Evolutionary conservation across 495 filamentous ascomycete genomes (phyloP), one percentile per base, ranked within the genome.

Genomic region (Chlorociboria aeruginascens): DNA sequence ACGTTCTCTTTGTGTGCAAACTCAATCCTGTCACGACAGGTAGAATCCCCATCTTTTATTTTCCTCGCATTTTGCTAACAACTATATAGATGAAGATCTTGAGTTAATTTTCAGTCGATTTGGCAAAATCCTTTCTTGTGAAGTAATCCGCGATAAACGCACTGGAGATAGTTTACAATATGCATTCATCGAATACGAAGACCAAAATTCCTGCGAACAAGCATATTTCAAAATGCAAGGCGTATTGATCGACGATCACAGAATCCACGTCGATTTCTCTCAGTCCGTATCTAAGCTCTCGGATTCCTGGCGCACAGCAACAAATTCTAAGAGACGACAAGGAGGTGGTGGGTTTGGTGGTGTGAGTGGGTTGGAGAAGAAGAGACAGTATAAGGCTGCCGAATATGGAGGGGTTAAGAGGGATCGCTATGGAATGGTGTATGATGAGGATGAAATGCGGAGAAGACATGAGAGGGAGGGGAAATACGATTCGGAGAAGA

Each of bases 161-260:
- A 96, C 90, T 0, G 86, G 88, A 1, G 92, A 98, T 61, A 95
- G 88, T 57, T 66, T 98, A 34, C 92, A 98, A 61, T 98, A 98
- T 63, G 88, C 93, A 1, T 98, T 98, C 53, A 90, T 98, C 59
- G 92, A 98, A 64, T 98, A 93, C 57, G 87, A 89, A 46, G 79
- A 95, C 13, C 86, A 94, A 61, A 78, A 83, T 55, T 82, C 86
- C 50, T 97, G 90, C 63, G 92, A 97, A 66, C 83, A 89, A 44
- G 92, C 92, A 11, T 98, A 97, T 59, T 89, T 89, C 68, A 98
- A 98, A 67, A 98, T 97, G 92, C 85, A 97, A 61, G 82, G 80
- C 6, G 89, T 96, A 7, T 67, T 98, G 48, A 97, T 97, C 59
- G 92, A 98, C 55, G 92, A 98, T 59, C 89, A 95, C 50, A 84